Base-by-base conservation (phyloP, 2,329 filamentous ascomycete species). In the Talaromyces albobiverticillius region DNA sequence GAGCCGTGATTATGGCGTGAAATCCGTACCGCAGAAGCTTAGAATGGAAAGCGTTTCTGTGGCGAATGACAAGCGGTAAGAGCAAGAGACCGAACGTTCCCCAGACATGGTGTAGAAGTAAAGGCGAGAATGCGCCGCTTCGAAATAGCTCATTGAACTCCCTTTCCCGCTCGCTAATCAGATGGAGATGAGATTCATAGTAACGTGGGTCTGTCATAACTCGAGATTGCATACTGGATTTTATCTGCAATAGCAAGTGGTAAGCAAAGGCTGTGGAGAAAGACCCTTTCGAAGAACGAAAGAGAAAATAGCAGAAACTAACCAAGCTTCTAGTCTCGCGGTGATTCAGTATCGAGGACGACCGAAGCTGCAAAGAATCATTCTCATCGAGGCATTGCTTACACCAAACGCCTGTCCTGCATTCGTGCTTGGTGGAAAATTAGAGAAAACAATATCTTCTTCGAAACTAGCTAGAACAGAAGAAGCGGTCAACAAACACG, bases 21-120 rank as follows among this genome's bases (percentile, higher is more conserved):
- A 77, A 66, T 2, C 76, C 58, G 45, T 73, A 77, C 7, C 79
- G 76, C 18, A 73, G 62, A 51, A 70, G 73, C 51, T 54, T 59
- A 8, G 63, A 61, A 23, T 59, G 60, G 26, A 43, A 46, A 59
- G 22, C 68, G 26, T 68, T 67, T 40, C 68, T 69, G 56, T 78
- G 74, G n/a, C 79, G 77, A 50, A 83, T 68, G 6, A 81, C 65
- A 14, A 84, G 71, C 53, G 80, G 80, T 10, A 75, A 51, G n/a
- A 82, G 63, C 6, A 79, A 63, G 31, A 74, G 56, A 20, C 61
- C 51, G 11, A 65, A 56, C 26, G 67, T 64, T 2, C 65, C 32
- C 22, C 71, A 40, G n/a, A 67, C 56, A 52, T 70, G 66, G 50
- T 68, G 72, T n/a, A 74, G 55, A 10, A 74, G 62, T 1, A 73